Evolutionary conservation across 257 asterid species (phyloP).

Genomic region (Primulina eburnea): DNA sequence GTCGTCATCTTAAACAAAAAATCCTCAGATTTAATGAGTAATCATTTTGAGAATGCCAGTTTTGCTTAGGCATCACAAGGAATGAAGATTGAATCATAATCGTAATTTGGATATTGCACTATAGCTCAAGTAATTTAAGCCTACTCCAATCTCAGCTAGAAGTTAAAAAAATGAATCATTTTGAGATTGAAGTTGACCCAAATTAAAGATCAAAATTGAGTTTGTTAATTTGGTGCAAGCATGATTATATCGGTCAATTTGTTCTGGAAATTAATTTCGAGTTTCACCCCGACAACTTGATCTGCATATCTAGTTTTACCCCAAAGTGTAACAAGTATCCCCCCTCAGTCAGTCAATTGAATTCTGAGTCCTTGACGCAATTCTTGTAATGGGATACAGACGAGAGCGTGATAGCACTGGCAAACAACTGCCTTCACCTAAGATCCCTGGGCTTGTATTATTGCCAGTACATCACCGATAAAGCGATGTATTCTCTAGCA

Average conservation of each 20-base stretch:
- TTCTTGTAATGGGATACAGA: slow-evolving; percentile 34
- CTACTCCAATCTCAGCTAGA: no score
- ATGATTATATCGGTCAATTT: no score
- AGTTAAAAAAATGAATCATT: background rate
- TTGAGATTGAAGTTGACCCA: background rate
- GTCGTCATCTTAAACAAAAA: background rate
- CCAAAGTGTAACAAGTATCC: background rate
- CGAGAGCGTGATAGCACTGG: slow-evolving; percentile 79
- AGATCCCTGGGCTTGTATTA: slow-evolving; percentile 79
- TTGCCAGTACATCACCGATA: slow-evolving; percentile 86
- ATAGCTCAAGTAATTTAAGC: no score
- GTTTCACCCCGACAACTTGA: no score
- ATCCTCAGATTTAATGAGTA: no score
- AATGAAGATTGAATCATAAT: no score
- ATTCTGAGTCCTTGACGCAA: background rate
- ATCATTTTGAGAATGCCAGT: no score
- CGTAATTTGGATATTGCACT: no score
- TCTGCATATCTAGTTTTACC: background rate
- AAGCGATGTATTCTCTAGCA: slow-evolving; percentile 87
- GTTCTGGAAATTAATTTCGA: no score
- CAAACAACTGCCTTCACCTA: slow-evolving; percentile 74
- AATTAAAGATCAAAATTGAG: no score
- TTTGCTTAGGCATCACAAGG: no score
- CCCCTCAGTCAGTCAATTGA: background rate
- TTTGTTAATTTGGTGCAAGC: no score